Base-by-base conservation (phyloP, 1,284 basidiomycete genomes). In the Rhodotorula sp. region DNA sequence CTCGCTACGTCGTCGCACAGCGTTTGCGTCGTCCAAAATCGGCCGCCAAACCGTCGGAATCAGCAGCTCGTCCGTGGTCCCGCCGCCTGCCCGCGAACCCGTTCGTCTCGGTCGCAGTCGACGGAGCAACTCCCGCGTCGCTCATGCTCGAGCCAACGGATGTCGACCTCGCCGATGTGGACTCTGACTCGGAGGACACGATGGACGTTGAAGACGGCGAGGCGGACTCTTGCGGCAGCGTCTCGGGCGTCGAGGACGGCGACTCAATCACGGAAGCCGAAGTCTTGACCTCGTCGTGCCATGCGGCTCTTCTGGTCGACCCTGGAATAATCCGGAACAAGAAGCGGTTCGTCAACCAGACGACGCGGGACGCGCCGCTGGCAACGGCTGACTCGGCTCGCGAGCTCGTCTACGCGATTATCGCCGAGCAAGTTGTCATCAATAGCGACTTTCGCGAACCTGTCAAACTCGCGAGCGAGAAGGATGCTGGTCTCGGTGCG, bases 391-490 rank as follows among this genome's bases (percentile, higher is more conserved):
- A 71, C 18, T 28, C 30, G 4, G 59, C 59, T 26, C 61, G 54
- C 24, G 67, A 69, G 28, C 31, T 52, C 13, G 48, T 37, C 5
- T 50, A 58, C 10, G 40, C 52, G n/a, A 18, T 69, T 28, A 34
- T 72, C 20, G 30, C 64, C 11, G 70, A 72, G 16, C 64, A 64
- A 28, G 31, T 54, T 11, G 31, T 62, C 52, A 61, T 57, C 57
- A 69, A 67, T 18, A 44, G 57, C 26, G 70, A 72, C n/a, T 65
- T 69, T 22, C 56, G 67, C n/a, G 46, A 47, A 22, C 47, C 13
- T 20, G 31, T 10, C 56, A 22, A n/a, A 0, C 37, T 13, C n/a
- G 16, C 22, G 44, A 9, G 18, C 18, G 11, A n/a, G 53, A 31
- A 22, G 31, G 37, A 18, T 15, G 55, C 37, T 24, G 22, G 24